phyloP scores from a whole-genome alignment of 148 eudicot species.

The Bassia scoparia region DNA sequence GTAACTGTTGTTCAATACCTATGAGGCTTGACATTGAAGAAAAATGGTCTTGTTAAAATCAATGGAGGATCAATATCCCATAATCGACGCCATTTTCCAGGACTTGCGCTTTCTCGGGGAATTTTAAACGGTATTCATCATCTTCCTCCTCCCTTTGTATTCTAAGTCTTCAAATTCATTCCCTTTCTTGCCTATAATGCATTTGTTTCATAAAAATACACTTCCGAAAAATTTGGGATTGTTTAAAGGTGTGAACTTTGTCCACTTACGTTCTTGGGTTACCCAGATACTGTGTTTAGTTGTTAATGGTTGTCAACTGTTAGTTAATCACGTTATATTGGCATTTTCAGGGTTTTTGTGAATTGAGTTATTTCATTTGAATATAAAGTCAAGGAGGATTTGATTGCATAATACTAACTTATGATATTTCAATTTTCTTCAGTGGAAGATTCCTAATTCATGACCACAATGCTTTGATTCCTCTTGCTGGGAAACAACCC shows the following conservation, averaged over 20 bases:
- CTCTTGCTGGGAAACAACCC: conserved; percentile 43
- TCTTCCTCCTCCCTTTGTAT: not conserved
- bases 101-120: conserved; percentile 60
- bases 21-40: not conserved
- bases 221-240: not conserved
- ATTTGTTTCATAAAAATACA: not conserved
- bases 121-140: conserved; percentile 51
- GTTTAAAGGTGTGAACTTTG: conserved; percentile 1
- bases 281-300: not conserved
- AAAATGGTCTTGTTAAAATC: conserved; percentile 59
- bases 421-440: conserved; percentile 18
- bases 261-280: not conserved
- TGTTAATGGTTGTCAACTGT: not conserved
- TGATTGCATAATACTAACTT: not conserved
- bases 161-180: not conserved
- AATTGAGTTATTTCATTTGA: not conserved
- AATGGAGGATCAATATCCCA: conserved; percentile 42
- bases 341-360: conserved; percentile 10
- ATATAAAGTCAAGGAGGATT: not conserved
- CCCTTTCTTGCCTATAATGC: not conserved
- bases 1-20: too few species aligned
- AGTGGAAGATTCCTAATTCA: conserved; percentile 82
- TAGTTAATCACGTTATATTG: not conserved
- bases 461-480: conserved; percentile 50
- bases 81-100: conserved; percentile 53